phyloP scores from a whole-genome alignment of 306 rosid species.

The Quercus dentata region DNA sequence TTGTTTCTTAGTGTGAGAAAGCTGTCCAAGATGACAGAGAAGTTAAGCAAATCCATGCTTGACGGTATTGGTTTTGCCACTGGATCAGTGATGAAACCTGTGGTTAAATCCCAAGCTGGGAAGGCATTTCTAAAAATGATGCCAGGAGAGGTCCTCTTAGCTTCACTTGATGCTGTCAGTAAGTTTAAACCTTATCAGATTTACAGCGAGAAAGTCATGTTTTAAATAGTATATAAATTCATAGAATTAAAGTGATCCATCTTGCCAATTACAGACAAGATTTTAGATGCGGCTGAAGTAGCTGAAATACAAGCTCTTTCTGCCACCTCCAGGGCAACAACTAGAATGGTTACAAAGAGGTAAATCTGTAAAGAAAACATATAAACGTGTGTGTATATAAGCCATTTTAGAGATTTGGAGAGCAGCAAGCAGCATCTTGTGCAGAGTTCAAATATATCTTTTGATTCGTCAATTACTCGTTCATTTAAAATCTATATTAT shows the following conservation, averaged over 20 bases:
- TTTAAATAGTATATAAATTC: background rate
- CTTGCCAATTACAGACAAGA: conserved; percentile 55
- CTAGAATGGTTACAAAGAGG: conserved; percentile 71
- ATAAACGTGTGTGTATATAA: no score
- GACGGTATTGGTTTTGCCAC: conserved; percentile 76
- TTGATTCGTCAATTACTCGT: background rate
- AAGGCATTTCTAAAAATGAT: conserved; percentile 72
- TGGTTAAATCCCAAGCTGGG: conserved; percentile 73
- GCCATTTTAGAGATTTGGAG: no score
- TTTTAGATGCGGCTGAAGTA: conserved; percentile 88
- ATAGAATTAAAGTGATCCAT: background rate
- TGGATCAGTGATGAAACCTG: conserved; percentile 68
- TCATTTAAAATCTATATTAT: no score
- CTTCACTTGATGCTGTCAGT: conserved; percentile 93
- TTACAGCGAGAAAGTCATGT: background rate
- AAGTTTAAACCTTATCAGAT: conserved; percentile 28
- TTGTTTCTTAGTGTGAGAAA: conserved; percentile 57
- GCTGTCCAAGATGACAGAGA: conserved; percentile 76
- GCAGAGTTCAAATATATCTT: no score
- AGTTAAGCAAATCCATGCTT: conserved; percentile 78
- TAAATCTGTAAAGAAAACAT: conserved; percentile 6
- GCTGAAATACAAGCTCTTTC: conserved; percentile 82
- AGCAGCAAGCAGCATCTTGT: no score
- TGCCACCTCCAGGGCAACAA: conserved; percentile 71
- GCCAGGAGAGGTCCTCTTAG: conserved; percentile 87